Conservation (phyloP, 179 eudicot genomes). For the Vitellaria paradoxa region DNA sequence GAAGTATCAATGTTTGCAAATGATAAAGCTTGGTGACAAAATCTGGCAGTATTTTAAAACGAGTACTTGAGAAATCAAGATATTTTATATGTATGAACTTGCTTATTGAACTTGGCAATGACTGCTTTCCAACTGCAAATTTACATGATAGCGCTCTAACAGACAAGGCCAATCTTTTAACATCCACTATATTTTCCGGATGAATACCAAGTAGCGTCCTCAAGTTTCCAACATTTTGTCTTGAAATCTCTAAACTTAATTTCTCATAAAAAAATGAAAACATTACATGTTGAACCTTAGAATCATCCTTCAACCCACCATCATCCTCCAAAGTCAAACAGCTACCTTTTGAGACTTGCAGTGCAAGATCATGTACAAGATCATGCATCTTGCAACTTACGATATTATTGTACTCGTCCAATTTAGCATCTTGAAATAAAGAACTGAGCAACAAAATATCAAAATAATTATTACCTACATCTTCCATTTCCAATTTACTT, state of each 20-base stretch:
- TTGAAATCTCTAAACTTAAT: neutral
- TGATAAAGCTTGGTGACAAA: constrained; percentile 21
- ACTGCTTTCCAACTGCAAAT: neutral
- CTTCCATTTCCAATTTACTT: too few species aligned
- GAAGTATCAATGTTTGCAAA: constrained; percentile 20
- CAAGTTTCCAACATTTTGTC: neutral
- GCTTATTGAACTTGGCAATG: constrained; percentile 18
- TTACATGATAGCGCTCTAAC: too few species aligned
- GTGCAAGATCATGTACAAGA: too few species aligned
- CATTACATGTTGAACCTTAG: constrained; percentile 7
- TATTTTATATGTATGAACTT: constrained; percentile 23
- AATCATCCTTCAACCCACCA: constrained; percentile 18
- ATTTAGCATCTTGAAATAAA: neutral
- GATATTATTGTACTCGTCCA: too few species aligned
- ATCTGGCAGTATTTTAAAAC: neutral
- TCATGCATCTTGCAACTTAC: too few species aligned
- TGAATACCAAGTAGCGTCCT: too few species aligned
- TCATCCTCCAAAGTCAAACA: constrained; percentile 15
- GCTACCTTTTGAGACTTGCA: too few species aligned
- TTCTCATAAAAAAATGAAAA: constrained; percentile 2
- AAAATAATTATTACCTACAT: constrained; percentile 19
- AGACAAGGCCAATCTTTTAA: too few species aligned
- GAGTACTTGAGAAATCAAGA: constrained; percentile 9
- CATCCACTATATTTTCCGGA: too few species aligned
- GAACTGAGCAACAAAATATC: neutral